phyloP scores from a whole-genome alignment of 176 grass and related monocot genomes.

The Cymbopogon citratus region DNA sequence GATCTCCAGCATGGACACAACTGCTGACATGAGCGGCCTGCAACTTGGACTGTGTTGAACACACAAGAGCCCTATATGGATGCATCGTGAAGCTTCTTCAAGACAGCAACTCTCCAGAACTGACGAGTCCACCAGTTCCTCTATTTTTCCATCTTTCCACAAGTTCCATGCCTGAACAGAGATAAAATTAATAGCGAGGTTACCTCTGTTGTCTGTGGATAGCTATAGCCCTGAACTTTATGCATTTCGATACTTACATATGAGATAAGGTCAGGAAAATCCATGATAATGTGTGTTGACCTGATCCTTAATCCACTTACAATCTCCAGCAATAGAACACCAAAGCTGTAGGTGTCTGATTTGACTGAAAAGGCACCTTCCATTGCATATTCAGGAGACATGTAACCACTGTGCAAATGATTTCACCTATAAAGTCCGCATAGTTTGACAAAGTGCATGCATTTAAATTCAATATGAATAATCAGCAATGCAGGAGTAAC shows the following conservation, averaged over 20 bases:
- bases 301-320: constrained; percentile 45
- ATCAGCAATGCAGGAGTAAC: background rate
- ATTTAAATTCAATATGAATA: background rate
- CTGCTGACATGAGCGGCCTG: no score
- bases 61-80: constrained; percentile 29
- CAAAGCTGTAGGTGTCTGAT: constrained; percentile 44
- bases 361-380: constrained; percentile 50
- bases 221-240: no score
- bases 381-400: constrained; percentile 72
- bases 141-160: constrained; percentile 39
- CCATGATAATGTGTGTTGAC: background rate
- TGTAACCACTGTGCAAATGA: constrained; percentile 33
- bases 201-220: no score
- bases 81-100: constrained; percentile 13
- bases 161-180: constrained; percentile 41
- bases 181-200: no score
- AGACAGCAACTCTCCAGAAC: constrained; percentile 4
- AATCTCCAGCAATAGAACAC: constrained; percentile 53
- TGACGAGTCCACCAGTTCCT: constrained; percentile 25
- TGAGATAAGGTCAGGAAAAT: constrained; percentile 19
- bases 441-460: background rate
- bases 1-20: no score
- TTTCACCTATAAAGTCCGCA: background rate
- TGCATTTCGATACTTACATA: constrained; percentile 35
- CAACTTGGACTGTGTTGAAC: background rate